Base-by-base conservation (phyloP, 2,329 filamentous ascomycete genomes). In the Venturia pyrina region DNA sequence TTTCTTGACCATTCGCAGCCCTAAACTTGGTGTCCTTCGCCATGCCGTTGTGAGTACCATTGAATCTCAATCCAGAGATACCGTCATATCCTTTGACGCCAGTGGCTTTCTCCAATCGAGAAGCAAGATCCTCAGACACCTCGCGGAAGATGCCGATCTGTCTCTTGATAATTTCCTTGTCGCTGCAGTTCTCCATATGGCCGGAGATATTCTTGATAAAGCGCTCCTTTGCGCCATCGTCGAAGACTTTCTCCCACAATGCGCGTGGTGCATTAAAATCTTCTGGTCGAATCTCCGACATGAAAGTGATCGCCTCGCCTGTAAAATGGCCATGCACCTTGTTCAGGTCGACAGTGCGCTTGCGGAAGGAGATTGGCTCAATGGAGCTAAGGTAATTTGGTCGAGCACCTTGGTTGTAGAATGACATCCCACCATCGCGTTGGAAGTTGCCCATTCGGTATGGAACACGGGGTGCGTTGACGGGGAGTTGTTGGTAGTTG, bases 361-460 rank as follows among this genome's bases (percentile, higher is more conserved):
- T 68, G 56, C 75, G 75, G 76, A 83, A 82, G n/a, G 71, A 71
- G 59, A 83, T 79, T 0, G 81, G 81, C 71, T 82, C 73, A 63
- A 83, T 82, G 11, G 81, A 82, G 43, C 78, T 81, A 15, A 83
- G 78, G 72, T 86, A 87, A 70, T 82, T 81, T 17, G 83, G 82
- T 68, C 85, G 81, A 3, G 81, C 78, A 64, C 85, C 84, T 70
- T 87, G 84, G 76, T 91, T 89, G 72, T 83, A 80, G 70, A 86
- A 85, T 1, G 86, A 83, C 87, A 91, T 91, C 67, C 75, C 73
- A 19, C 89, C 89, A 71, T 91, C 89, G 68, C 89, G 85, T 74
- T 91, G 88, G 80, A 86, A 89, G 69, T 89, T 89, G 70, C 77
- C 79, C 61, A 83, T 78, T 5, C 79, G 67, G 77, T 88, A 81